Base-by-base conservation (phyloP, 179 eudicot species). In the Carnegiea gigantea region DNA sequence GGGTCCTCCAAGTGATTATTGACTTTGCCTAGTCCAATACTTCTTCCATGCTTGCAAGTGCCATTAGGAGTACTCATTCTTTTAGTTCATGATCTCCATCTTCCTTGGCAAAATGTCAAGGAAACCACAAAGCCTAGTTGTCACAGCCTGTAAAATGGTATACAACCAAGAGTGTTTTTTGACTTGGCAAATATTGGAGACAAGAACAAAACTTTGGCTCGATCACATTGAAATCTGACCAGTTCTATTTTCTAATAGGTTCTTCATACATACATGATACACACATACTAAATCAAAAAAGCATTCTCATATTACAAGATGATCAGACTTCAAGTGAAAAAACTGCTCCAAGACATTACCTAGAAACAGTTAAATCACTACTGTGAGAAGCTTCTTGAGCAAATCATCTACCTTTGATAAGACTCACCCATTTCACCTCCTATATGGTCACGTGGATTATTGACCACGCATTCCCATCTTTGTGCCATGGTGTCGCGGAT, bases 371-470 rank as follows among this genome's bases (percentile, higher is more conserved):
- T 70, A 48, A 80, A 80, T 38, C 20, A 33, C 57, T 38, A 38
- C n/a, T 43, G 71, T 51, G 18, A 51, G 73, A 80, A 80, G 28
- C 70, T 73, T 48, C 15, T 48, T 57, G 62, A 15, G 62, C 57
- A 51, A 51, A 51, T 51, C 17, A 20, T 51, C 0, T 51, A 9
- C 57, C 14, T 51, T 51, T 51, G 57, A 12, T 51, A 0, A 1
- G 9, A 51, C 57, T 51, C 9, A 12, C 4, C 57, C 15, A 51
- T 17, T 5, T 51, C 57, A 51, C 60, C 18, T 38, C 76, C 54
- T 21, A 54, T 60, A 5, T 17, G 36, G 60, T 40, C 6, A 40
- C 8, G 44, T 1, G 44, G 44, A 76, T 26, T 21, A 20, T 28
- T 51, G 43, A 20, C 71, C 26, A 12, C 18, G 44, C 77, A 15